Base-by-base conservation (phyloP, 2,329 filamentous ascomycete species). In the Ophiostoma sp. region DNA sequence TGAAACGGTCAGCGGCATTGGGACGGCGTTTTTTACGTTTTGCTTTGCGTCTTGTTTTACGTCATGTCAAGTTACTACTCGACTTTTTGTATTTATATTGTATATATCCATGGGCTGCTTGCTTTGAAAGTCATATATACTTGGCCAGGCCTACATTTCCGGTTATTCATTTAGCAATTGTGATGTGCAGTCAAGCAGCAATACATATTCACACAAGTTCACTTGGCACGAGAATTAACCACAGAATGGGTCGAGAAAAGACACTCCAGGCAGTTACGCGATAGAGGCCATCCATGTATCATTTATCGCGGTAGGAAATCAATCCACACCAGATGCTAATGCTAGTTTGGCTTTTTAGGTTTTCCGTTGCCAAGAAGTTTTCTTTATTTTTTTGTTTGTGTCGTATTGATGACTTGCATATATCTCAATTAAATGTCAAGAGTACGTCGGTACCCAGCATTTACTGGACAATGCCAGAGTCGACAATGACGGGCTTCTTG, bases 401-500 rank as follows among this genome's bases (percentile, higher is more conserved):
- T 48, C 23, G 1, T 57, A 31, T 41, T 48, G 60, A 41, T 68
- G 41, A 44, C 41, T 44, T 15, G 41, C 1, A 44, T 44, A 44
- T 39, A 39, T 39, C 36, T 17, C 17, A n/a, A 48, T 7, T 7
- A 48, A 48, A 48, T 7, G 44, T 39, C 36, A 13, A 48, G 17
- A 20, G 44, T 48, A 48, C 44, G 13, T 36, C 17, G 15, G 31
- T 27, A 27, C 68, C 15, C 39, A 33, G 54, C 36, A 67, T 68
- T 73, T 74, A 74, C 13, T 52, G 31, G 6, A 72, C 39, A 11
- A 67, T 57, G 44, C 74, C 74, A 6, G 64, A 48, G 17, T 67
- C 62, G 48, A 75, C 72, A 68, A 75, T 75, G 71, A 68, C 71
- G 65, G 72, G 70, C 73, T 72, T 74, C 54, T 68, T 90, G 78